phyloP scores from a whole-genome alignment of 2,329 filamentous ascomycete species.

The Epichloe festucae region DNA sequence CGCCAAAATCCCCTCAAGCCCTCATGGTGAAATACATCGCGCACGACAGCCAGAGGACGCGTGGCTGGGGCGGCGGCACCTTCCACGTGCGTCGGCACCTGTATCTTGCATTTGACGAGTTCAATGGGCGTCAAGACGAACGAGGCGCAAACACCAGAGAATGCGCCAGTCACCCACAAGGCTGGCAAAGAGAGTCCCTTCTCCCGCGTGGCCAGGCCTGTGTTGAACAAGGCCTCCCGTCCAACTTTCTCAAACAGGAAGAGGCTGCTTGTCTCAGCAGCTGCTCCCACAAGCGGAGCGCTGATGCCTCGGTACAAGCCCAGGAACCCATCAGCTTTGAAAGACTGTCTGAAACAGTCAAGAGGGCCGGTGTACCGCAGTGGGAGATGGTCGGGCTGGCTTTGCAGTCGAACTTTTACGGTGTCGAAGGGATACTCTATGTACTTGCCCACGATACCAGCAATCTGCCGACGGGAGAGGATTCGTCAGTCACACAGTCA shows the following conservation, averaged over 20 bases:
- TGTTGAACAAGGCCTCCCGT: conserved; percentile 48
- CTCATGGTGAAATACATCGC: conserved; percentile 68
- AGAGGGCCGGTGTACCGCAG: conserved; percentile 74
- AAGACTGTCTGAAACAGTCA: conserved; percentile 85
- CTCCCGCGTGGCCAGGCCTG: conserved; percentile 35
- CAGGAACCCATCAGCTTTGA: conserved; percentile 63
- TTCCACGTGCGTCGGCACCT: conserved; percentile 48
- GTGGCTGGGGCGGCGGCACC: conserved; percentile 34
- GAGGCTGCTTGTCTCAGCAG: conserved; percentile 79
- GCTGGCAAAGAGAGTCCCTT: conserved; percentile 59
- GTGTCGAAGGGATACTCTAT: conserved; percentile 99
- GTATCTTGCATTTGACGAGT: conserved; percentile 96
- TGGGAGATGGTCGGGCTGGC: conserved; percentile 76
- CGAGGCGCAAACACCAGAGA: conserved; percentile 79
- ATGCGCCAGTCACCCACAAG: conserved; percentile 68
- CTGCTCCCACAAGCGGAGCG: conserved; percentile 80
- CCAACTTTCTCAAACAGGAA: conserved; percentile 83
- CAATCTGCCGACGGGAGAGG: conserved; percentile 37
- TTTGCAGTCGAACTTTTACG: conserved; percentile 91
- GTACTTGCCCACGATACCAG: conserved; percentile 83
- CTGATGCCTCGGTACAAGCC: conserved; percentile 88
- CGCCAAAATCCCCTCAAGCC: conserved; percentile 87
- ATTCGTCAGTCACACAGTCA: not conserved
- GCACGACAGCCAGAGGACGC: conserved; percentile 58
- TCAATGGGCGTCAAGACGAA: conserved; percentile 89